Percentiles rank a stretch among this genome's conserved stretches.
phyloP scores from a whole-genome alignment of 352 stramenopile species.

The Blastocystis sp. region DNA sequence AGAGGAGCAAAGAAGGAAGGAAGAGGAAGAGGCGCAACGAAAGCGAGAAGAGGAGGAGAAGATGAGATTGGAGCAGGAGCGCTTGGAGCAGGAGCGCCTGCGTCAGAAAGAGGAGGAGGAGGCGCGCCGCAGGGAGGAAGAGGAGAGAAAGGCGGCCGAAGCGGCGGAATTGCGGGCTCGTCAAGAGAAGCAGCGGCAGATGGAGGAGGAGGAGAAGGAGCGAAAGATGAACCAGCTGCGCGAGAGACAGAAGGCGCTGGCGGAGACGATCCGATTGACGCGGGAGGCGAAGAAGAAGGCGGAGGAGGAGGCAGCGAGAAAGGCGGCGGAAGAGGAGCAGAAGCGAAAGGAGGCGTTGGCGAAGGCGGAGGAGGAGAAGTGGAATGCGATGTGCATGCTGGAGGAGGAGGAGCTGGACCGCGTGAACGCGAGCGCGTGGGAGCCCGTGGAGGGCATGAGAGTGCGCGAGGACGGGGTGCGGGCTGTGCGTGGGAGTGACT shows the following conservation, averaged over 20 bases:
- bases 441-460: not conserved
- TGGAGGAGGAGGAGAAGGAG: constrained; percentile 50
- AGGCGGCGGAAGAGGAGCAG: not conserved
- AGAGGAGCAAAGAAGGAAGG: not conserved
- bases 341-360: not conserved
- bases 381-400: not conserved
- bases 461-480: not conserved
- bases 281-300: constrained; percentile 5
- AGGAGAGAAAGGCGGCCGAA: constrained; percentile 13
- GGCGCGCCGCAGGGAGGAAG: not conserved
- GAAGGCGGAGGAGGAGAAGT: not conserved
- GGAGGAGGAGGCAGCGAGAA: constrained; percentile 15
- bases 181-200: not conserved
- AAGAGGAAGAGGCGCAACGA: constrained; percentile 10
- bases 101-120: constrained; percentile 33
- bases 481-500: not conserved
- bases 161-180: constrained; percentile 2
- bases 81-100: not conserved
- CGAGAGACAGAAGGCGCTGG: constrained; percentile 10
- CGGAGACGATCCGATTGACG: constrained; percentile 19
- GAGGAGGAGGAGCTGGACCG: not conserved
- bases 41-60: constrained; percentile 44
- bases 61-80: constrained; percentile 13
- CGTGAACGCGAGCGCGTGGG: not conserved
- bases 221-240: not conserved